These are phyloP conservation scores for Blastocystis sp. DNA, from an alignment of 352 stramenopile genomes.

Conservation along the genomic window DNA sequence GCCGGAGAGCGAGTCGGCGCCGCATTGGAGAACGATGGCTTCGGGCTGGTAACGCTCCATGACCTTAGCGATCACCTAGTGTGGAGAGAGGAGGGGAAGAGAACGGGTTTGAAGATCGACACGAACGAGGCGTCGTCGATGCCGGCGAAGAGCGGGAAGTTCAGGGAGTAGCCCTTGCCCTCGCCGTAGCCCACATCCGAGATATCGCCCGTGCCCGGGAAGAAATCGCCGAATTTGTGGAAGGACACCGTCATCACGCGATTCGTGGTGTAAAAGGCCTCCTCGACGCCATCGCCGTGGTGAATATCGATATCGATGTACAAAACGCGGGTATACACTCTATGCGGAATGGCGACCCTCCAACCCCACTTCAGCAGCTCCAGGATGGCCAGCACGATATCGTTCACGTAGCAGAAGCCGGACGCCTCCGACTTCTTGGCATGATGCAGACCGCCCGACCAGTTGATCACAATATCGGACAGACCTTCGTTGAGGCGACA, in stretches of 20 bases:
- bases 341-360: conserved; percentile 19
- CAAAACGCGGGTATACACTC: conserved; percentile 86
- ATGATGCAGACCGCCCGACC: conserved; percentile 95
- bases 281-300: conserved; percentile 95
- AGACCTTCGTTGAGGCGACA: conserved; percentile 89
- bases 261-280: conserved; percentile 99
- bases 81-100: neutral
- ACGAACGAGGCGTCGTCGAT: conserved; percentile 95
- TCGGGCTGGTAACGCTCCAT: conserved; percentile 91
- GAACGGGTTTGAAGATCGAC: conserved; percentile 76
- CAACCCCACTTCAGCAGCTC: conserved; percentile 88
- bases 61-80: conserved; percentile 87
- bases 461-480: conserved; percentile 97
- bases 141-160: conserved; percentile 93
- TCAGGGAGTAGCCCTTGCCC: conserved; percentile 95
- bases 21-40: conserved; percentile 94
- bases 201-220: conserved; percentile 86
- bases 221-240: conserved; percentile 99
- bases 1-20: conserved; percentile 93
- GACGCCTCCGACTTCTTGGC: conserved; percentile 95
- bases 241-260: conserved; percentile 95
- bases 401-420: conserved; percentile 99
- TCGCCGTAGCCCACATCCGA: conserved; percentile 79
- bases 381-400: conserved; percentile 95
- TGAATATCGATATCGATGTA: conserved; percentile 99